Conservation (phyloP, 768 basidiomycete species). For the Leccinum olivaceopallidum region DNA sequence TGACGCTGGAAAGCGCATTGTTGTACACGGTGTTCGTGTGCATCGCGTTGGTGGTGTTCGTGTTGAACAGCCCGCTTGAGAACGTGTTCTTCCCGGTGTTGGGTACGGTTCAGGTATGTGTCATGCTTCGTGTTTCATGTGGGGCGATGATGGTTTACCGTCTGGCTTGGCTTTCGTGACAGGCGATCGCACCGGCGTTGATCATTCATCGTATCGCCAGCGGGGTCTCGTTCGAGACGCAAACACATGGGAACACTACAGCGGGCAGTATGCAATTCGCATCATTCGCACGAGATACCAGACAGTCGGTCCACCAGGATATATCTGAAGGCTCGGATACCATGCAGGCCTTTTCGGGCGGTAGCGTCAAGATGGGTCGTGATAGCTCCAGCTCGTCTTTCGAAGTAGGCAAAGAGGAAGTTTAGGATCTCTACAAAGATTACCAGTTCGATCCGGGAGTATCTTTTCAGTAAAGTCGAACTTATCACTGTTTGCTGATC, state of each 20-base stretch:
- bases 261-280: constrained; percentile 17
- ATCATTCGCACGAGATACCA: not conserved
- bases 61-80: constrained; percentile 23
- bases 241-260: not conserved
- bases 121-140: not conserved
- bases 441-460: not conserved
- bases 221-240: constrained; percentile 24
- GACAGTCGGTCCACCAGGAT: not conserved
- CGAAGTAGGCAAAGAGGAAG: constrained; percentile 12
- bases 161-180: not conserved
- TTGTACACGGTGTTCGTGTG: constrained; percentile 19
- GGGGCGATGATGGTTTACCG: not conserved
- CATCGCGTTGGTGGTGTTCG: constrained; percentile 15
- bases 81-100: constrained; percentile 26
- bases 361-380: constrained; percentile 3
- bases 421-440: not conserved
- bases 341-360: constrained; percentile 1
- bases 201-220: constrained; percentile 24
- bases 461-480: not conserved
- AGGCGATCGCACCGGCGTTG: constrained; percentile 21
- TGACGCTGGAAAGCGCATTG: constrained; percentile 27
- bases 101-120: constrained; percentile 21
- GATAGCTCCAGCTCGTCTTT: constrained; percentile 14
- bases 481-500: not conserved
- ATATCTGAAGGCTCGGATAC: constrained; percentile 13